A percentile compares a stretch with the other conserved stretches of the same genome.
Evolutionary conservation across 2,329 filamentous ascomycete species (phyloP).

Genomic region (Zarea fungicola): DNA sequence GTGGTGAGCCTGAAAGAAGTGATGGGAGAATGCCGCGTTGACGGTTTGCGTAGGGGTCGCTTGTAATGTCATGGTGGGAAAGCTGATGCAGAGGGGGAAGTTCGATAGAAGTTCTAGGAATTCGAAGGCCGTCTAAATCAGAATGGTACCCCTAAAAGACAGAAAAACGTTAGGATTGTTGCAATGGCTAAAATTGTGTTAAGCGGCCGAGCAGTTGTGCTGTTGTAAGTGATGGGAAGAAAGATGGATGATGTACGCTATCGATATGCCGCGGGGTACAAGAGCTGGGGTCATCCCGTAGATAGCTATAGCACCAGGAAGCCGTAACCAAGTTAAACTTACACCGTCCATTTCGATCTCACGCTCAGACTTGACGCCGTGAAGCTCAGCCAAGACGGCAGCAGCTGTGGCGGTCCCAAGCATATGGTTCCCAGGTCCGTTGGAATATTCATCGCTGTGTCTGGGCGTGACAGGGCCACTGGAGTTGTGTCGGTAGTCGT

Average conservation of each 20-base stretch:
- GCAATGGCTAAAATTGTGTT: background rate
- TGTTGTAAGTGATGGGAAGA: background rate
- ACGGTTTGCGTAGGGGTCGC: slow-evolving; percentile 63
- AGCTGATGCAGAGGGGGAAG: slow-evolving; percentile 61
- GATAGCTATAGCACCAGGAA: slow-evolving; percentile 2
- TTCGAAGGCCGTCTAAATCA: slow-evolving; percentile 60
- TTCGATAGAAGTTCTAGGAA: slow-evolving; percentile 64
- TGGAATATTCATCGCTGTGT: slow-evolving; percentile 62
- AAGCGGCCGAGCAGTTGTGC: background rate
- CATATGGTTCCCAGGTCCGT: slow-evolving; percentile 35
- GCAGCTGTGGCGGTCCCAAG: slow-evolving; percentile 66
- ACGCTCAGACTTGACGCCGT: slow-evolving; percentile 67
- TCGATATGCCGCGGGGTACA: slow-evolving; percentile 25
- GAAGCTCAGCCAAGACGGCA: slow-evolving; percentile 78
- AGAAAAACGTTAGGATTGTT: slow-evolving; percentile 9
- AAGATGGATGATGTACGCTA: slow-evolving; percentile 14
- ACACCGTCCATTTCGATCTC: slow-evolving; percentile 77
- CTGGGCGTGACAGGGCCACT: slow-evolving; percentile 65
- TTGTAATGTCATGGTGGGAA: slow-evolving; percentile 57
- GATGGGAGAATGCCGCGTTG: slow-evolving; percentile 80
- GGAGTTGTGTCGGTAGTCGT: slow-evolving; percentile 61
- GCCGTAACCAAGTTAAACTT: slow-evolving; percentile 31
- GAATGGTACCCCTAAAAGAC: slow-evolving; percentile 58
- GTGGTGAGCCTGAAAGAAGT: slow-evolving; percentile 74
- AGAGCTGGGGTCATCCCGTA: slow-evolving; percentile 11